Percentiles rank a stretch among this genome's conserved stretches.
Conservation (phyloP, 2,329 filamentous ascomycete genomes). For the Cladosporium sp. region DNA sequence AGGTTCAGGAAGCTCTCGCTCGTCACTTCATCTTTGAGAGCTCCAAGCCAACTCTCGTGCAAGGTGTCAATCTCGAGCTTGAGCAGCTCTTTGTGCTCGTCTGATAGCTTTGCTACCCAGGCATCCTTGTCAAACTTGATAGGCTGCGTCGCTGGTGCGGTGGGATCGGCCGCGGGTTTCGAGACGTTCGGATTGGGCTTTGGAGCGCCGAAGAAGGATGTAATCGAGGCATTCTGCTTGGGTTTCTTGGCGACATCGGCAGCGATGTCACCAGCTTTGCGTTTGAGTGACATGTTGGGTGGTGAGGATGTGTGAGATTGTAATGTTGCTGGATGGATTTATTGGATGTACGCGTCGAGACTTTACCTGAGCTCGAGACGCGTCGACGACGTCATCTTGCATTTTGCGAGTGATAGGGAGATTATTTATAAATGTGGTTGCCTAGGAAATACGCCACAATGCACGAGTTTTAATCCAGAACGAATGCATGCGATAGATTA, state of each 20-base stretch:
- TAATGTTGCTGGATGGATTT: neutral
- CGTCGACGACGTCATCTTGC: slow-evolving; percentile 6
- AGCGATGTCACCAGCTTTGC: slow-evolving; percentile 50
- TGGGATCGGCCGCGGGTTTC: slow-evolving; percentile 32
- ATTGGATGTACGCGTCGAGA: neutral
- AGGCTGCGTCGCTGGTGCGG: slow-evolving; percentile 39
- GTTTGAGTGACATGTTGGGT: slow-evolving; percentile 52
- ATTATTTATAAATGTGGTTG: neutral
- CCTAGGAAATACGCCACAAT: neutral
- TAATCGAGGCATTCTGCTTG: slow-evolving; percentile 73
- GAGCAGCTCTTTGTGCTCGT: slow-evolving; percentile 80
- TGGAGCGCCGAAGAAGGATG: slow-evolving; percentile 80
- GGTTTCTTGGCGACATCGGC: slow-evolving; percentile 52
- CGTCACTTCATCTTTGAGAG: slow-evolving; percentile 82
- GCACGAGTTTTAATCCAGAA: neutral
- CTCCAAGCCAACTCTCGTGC: slow-evolving; percentile 85
- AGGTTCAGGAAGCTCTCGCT: slow-evolving; percentile 80
- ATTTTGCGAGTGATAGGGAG: neutral
- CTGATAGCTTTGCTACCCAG: slow-evolving; percentile 78
- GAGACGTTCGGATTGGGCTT: slow-evolving; percentile 48
- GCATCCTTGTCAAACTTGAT: slow-evolving; percentile 81
- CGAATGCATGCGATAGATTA: neutral
- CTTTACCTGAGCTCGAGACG: slow-evolving; percentile 1
- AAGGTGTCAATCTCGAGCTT: slow-evolving; percentile 90
- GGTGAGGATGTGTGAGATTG: neutral